Percentiles rank a stretch among this genome's conserved stretches.
These are phyloP conservation scores for Leccinum incarnatum DNA, from an alignment of 768 basidiomycete genomes.

Conservation along the genomic window DNA sequence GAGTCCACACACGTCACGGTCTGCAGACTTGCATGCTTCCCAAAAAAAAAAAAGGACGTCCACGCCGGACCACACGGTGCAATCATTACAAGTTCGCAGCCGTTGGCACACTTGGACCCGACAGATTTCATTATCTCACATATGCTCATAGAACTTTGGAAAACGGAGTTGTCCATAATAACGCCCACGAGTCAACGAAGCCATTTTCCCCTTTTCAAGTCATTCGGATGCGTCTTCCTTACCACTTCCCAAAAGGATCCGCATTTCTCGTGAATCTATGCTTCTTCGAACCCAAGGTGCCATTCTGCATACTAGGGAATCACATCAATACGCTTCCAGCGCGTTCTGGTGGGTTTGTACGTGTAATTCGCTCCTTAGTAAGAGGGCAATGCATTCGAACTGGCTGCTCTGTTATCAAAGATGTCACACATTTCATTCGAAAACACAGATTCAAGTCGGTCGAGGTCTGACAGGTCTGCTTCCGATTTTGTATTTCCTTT, in stretches of 20 bases:
- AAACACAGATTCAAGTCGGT: not conserved
- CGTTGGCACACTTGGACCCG: conserved; percentile 17
- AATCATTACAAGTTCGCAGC: conserved; percentile 12
- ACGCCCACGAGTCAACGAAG: conserved; percentile 7
- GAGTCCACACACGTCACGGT: not conserved
- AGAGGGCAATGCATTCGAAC: not conserved
- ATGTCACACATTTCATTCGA: conserved; percentile 6
- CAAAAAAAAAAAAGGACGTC: not conserved
- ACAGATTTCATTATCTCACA: conserved; percentile 13
- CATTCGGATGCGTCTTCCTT: conserved; percentile 2
- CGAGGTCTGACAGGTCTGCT: not conserved
- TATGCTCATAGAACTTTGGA: conserved; percentile 5
- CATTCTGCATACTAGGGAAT: conserved; percentile 5
- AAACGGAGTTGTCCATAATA: not conserved
- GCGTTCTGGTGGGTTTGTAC: conserved; percentile 4
- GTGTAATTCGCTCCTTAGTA: conserved; percentile 2
- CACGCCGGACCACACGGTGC: not conserved
- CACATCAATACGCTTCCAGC: conserved; percentile 4
- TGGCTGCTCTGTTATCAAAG: conserved; percentile 17
- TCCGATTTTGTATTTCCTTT: not conserved
- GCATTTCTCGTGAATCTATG: conserved; percentile 1
- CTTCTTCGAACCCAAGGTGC: conserved; percentile 7
- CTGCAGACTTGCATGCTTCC: conserved; percentile 5
- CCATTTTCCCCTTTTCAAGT: conserved; percentile 1
- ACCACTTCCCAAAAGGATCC: conserved; percentile 25